Evolutionary conservation across 139 green algal species (phyloP).

Genomic region (Chlamydomonas asymmetrica): DNA sequence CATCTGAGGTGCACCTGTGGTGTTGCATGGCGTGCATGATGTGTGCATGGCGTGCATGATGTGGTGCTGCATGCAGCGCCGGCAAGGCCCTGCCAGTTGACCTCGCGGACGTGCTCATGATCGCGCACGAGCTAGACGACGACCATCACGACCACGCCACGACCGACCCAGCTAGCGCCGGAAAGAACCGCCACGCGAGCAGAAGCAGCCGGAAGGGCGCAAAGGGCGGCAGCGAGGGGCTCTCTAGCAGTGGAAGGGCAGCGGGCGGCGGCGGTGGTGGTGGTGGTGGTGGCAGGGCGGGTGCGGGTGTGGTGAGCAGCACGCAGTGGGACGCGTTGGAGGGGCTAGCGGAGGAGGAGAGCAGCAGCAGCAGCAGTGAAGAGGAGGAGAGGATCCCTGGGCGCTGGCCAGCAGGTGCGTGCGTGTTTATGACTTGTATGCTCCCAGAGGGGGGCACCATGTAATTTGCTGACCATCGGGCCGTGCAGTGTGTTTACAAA

Average conservation of each 20-base stretch:
- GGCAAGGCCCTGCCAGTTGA: slow-evolving; percentile 44
- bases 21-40: too few species aligned
- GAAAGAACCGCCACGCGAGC: not conserved
- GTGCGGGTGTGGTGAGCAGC: not conserved
- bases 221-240: not conserved
- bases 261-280: not conserved
- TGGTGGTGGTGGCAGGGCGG: not conserved
- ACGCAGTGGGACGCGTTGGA: not conserved
- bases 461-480: too few species aligned
- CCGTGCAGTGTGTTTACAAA: too few species aligned
- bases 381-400: not conserved
- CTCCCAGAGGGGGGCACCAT: not conserved
- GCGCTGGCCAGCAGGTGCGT: not conserved
- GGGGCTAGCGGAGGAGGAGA: not conserved
- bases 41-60: too few species aligned
- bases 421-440: not conserved
- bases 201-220: not conserved
- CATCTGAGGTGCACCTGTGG: too few species aligned
- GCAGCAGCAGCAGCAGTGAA: not conserved
- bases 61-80: too few species aligned
- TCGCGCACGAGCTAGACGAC: slow-evolving; percentile 33
- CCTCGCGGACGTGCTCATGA: slow-evolving; percentile 44
- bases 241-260: not conserved
- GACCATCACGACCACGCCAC: not conserved
- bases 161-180: not conserved